These are phyloP conservation scores for Mollisiaceae sp. DNA, from an alignment of 2,329 filamentous ascomycete species.

Conservation along the genomic window DNA sequence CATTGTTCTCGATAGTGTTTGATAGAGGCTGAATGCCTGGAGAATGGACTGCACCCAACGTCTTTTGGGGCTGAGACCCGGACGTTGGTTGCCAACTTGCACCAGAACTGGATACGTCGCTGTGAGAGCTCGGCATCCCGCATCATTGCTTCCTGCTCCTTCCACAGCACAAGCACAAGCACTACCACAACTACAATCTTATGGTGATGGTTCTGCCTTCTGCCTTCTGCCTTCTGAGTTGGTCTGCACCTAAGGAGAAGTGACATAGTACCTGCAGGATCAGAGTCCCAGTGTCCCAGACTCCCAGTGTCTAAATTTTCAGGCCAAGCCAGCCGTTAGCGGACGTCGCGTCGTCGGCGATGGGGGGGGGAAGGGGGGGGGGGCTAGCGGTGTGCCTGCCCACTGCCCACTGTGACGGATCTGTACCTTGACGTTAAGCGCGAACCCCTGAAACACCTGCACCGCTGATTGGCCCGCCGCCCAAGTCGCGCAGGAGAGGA, in stretches of 20 bases:
- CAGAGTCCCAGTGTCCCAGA: no score
- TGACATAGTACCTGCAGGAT: not conserved
- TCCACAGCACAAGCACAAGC: no score
- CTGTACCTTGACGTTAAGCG: slow-evolving; percentile 11
- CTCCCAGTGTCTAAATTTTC: not conserved
- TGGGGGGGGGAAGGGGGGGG: no score
- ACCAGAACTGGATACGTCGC: not conserved
- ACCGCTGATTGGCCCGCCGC: not conserved
- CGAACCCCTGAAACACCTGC: slow-evolving; percentile 5
- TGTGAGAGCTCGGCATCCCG: not conserved
- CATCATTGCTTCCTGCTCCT: not conserved
- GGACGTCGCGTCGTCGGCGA: slow-evolving; percentile 7
- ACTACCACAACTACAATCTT: no score
- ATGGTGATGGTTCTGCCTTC: no score
- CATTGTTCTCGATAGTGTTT: slow-evolving; percentile 7
- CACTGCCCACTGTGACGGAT: not conserved
- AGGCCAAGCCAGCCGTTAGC: slow-evolving; percentile 11
- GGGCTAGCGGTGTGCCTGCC: slow-evolving; percentile 24
- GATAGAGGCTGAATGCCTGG: slow-evolving; percentile 9
- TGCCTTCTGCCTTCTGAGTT: no score
- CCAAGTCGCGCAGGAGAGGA: not conserved
- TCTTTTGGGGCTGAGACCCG: slow-evolving; percentile 1
- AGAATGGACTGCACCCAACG: slow-evolving; percentile 3
- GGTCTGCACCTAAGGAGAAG: not conserved
- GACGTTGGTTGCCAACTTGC: not conserved